These are phyloP conservation scores for Plasmodium coatneyi DNA, from an alignment of 169 alveolate species.

Conservation along the genomic window DNA sequence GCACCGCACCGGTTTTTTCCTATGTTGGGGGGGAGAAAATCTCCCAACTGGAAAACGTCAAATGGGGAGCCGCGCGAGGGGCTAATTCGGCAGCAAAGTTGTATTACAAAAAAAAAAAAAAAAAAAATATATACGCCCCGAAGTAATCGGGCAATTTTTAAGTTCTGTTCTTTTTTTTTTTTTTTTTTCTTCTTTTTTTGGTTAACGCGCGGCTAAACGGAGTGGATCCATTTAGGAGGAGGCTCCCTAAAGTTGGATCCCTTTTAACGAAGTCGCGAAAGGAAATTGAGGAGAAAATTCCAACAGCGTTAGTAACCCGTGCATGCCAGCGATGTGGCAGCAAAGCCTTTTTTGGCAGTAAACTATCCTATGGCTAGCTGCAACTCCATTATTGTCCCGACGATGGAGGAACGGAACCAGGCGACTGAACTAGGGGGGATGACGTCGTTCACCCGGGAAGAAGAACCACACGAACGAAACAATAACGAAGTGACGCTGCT, in stretches of 20 bases:
- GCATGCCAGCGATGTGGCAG: neutral
- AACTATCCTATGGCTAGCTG: neutral
- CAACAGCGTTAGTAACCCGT: neutral
- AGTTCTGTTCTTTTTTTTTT: neutral
- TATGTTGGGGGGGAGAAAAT: neutral
- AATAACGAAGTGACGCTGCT: slow-evolving; percentile 38
- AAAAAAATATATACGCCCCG: neutral
- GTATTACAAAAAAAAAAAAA: neutral
- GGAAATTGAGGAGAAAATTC: neutral
- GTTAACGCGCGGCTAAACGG: neutral
- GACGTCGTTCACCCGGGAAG: neutral
- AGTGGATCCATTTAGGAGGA: neutral
- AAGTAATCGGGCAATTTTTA: neutral
- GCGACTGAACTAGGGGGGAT: neutral
- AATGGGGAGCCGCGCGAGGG: neutral
- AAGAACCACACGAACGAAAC: neutral
- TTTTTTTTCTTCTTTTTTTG: neutral
- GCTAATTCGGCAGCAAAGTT: neutral
- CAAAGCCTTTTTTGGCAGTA: neutral
- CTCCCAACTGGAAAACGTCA: neutral
- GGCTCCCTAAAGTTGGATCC: neutral
- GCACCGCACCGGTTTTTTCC: neutral
- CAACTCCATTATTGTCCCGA: neutral
- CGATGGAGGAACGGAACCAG: neutral
- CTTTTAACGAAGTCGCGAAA: neutral